Base-by-base conservation (phyloP, 805 yeast species). In the Kurtzmaniella fragi region DNA sequence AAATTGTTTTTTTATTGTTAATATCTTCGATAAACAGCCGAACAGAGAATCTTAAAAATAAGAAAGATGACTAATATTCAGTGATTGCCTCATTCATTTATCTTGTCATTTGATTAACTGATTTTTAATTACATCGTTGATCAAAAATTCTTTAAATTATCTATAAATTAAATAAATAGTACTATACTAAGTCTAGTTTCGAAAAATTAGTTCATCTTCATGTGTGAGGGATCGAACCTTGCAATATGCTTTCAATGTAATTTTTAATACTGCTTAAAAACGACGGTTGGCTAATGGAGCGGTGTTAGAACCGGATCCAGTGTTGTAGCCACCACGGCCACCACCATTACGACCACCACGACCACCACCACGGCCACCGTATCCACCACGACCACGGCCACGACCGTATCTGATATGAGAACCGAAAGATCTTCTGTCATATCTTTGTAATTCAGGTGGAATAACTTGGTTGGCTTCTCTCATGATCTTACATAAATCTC, bases 401-500 rank as follows among this genome's bases (percentile, higher is more conserved):
- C 65, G 59, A 42, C 73, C 73, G 48, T 66, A 69, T 59, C 71
- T 62, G 44, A 68, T 66, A 50, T 67, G 75, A 42, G 81, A 74
- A 46, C 86, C 85, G 59, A 82, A 81, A 53, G 84, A 87, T 57
- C 70, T 65, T 61, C 71, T 66, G 56, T 68, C 73, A 70, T 79
- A 81, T 60, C 78, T 81, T 59, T 75, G 74, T 56, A 93, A 76
- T 59, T 80, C 87, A 39, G 82, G 83, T 49, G 95, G 95, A 52
- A 93, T 70, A 44, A 77, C 75, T 70, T 93, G 99, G 61, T 91
- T 84, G 49, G 99, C 99, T 76, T 93, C 99, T 65, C 82, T 79
- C 75, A 93, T 76, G 57, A 93, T 90, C 56, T 84, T 82, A 56
- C 91, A 78, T 59, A 93, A 77, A 56, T 88, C 93, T 55, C 86